These are phyloP conservation scores for Recurvomyces mirabilis DNA, from an alignment of 495 filamentous ascomycete species.

Conservation along the genomic window DNA sequence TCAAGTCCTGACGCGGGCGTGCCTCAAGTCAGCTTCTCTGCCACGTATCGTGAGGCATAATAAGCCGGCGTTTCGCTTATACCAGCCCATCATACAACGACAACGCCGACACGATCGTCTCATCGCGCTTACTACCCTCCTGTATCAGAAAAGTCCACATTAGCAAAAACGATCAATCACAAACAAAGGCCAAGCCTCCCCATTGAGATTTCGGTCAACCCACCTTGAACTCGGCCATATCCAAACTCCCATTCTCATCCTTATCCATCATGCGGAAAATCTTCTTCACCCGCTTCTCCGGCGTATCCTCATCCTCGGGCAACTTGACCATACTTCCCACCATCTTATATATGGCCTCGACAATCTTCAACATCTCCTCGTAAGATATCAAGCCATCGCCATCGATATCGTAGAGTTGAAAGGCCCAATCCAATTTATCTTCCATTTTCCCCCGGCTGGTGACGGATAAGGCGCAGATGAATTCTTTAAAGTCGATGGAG, in stretches of 20 bases:
- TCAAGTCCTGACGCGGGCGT: too few relatives aligned
- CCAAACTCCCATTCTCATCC: conserved; percentile 88
- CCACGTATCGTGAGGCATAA: too few relatives aligned
- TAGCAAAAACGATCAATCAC: neutral
- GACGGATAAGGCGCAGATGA: conserved; percentile 95
- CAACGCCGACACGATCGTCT: conserved; percentile 96
- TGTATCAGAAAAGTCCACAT: conserved; percentile 2
- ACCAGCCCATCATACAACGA: conserved; percentile 94
- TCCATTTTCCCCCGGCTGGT: conserved; percentile 97
- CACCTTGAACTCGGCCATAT: conserved; percentile 88
- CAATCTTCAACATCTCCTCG: conserved; percentile 96
- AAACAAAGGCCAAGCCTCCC: neutral
- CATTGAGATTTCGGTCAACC: too few relatives aligned
- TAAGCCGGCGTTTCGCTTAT: too few relatives aligned
- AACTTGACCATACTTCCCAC: conserved; percentile 99
- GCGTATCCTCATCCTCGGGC: conserved; percentile 95
- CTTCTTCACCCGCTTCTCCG: conserved; percentile 93
- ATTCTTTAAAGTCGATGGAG: conserved; percentile 98
- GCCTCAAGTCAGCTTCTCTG: too few relatives aligned
- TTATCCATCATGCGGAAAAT: conserved; percentile 99
- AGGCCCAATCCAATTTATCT: conserved; percentile 98
- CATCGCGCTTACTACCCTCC: conserved; percentile 94
- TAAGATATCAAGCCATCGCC: conserved; percentile 98
- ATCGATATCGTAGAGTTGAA: conserved; percentile 98
- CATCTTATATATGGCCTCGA: conserved; percentile 99